A percentile compares a stretch with the other conserved stretches of the same genome.
Conservation (phyloP, 1,284 basidiomycete genomes). For the Ustilago trichophora region DNA sequence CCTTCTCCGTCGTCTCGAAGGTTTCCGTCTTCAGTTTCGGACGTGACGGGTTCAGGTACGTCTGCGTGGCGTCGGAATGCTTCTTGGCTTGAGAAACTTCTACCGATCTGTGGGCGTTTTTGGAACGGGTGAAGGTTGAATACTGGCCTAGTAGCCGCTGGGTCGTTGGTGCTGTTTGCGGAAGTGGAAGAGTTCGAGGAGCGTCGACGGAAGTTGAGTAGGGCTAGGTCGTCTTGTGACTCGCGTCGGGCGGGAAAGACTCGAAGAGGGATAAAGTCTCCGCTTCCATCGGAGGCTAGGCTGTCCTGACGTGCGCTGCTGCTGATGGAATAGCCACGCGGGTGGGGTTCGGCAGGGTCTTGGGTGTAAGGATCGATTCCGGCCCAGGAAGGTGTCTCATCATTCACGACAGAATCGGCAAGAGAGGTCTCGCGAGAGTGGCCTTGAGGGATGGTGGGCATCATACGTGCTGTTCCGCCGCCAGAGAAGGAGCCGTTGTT, state of each 20-base stretch:
- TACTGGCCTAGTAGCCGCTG: too few relatives aligned
- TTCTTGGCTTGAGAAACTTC: conserved; percentile 4
- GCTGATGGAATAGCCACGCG: conserved; percentile 1
- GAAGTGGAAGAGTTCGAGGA: not conserved
- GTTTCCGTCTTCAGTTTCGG: not conserved
- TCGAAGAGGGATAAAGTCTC: conserved; percentile 21
- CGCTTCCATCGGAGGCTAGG: conserved; percentile 11
- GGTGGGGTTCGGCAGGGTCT: not conserved
- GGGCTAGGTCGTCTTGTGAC: conserved; percentile 30
- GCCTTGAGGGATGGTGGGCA: conserved; percentile 37
- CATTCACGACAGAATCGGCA: conserved; percentile 2
- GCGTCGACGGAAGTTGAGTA: not conserved
- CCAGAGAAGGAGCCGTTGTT: not conserved
- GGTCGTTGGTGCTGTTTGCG: too few relatives aligned
- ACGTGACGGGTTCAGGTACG: conserved; percentile 24
- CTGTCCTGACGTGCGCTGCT: conserved; percentile 10
- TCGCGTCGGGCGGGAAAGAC: conserved; percentile 12
- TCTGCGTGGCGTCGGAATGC: not conserved
- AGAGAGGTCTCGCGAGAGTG: conserved; percentile 24
- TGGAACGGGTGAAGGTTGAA: conserved; percentile 29
- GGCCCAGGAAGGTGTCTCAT: not conserved
- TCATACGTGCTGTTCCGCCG: conserved; percentile 7
- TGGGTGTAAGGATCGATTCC: conserved; percentile 20
- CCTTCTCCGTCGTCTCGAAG: too few relatives aligned
- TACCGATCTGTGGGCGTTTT: not conserved